Evolutionary conservation across 306 rosid genomes (phyloP).

Genomic region (Dryas alaskensis): DNA sequence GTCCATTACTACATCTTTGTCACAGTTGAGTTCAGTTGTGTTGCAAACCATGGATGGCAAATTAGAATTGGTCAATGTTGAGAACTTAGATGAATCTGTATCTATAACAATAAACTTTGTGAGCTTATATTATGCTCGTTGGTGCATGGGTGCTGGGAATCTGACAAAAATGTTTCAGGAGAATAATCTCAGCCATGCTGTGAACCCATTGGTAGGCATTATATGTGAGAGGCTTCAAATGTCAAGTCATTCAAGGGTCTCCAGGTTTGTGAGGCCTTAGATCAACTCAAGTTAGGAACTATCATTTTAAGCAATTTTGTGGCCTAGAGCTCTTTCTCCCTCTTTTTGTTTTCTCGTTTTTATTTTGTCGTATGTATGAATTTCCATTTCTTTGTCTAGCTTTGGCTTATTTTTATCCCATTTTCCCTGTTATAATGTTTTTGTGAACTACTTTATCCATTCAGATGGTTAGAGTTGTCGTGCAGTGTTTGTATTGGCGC

Average conservation of each 20-base stretch:
- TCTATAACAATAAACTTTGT: neutral
- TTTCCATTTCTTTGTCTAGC: neutral
- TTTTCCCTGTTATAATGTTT: neutral
- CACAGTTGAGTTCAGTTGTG: neutral
- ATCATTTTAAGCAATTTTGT: neutral
- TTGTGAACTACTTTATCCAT: neutral
- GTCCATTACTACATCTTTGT: neutral
- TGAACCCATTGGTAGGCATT: neutral
- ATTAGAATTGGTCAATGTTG: neutral
- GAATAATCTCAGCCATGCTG: too few species aligned
- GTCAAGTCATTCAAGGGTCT: neutral
- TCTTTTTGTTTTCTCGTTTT: neutral
- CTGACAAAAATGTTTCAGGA: neutral
- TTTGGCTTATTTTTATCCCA: neutral
- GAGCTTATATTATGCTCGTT: slow-evolving; percentile 1
- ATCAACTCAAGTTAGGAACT: neutral
- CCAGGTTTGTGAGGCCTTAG: slow-evolving; percentile 3
- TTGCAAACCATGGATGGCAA: neutral
- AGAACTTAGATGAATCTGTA: neutral
- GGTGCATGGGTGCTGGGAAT: neutral
- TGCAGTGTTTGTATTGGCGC: neutral
- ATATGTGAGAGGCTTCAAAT: neutral
- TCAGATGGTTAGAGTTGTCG: neutral
- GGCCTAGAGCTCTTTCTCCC: neutral
- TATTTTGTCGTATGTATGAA: neutral